Base-by-base conservation (phyloP, 2,329 filamentous ascomycete genomes). In the Aspergillus tamarii region DNA sequence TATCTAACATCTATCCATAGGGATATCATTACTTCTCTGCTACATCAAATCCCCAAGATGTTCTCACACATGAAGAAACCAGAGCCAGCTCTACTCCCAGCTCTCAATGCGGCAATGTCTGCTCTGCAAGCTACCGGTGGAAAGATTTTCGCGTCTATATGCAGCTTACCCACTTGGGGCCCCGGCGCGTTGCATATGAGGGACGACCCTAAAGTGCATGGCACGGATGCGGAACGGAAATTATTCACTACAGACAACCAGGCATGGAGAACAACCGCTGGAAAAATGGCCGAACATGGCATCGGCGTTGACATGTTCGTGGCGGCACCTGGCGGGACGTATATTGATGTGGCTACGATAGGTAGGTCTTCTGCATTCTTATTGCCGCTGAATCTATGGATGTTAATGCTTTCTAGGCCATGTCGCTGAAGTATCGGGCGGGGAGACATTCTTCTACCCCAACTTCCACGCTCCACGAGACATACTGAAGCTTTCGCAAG, bases 261-360 rank as follows among this genome's bases (percentile, higher is more conserved):
- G 23, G 90, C 85, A 3, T 99, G 92, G 89, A 91, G 89, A 76
- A 96, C 96, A 77, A 83, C 90, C 10, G 92, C 93, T 0, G 90
- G 91, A 72, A 94, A 93, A 75, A 91, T 98, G 89, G 91, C 94
- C 0, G 89, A 94, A 60, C 86, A 88, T 36, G 95, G 95, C 36
- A 87, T 97, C 64, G 95, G 95, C 60, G 86, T 92, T 14, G 95
- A 99, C 77, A 95, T 98, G 82, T 99, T 99, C 83, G 84, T 99
- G 71, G 94, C 93, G 26, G 90, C 95, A 12, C 93, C 95, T 1
- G 91, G 91, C 53, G 94, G 94, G 57, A 92, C 91, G 19, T 98
- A 97, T 78, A 86, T 97, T 54, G 94, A 98, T 72, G 89, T 98
- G 74, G 94, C 93, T 39, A 97, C 94, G 3, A 91, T 98, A 70